These are phyloP conservation scores for Cercospora zeina DNA, from an alignment of 2,329 filamentous ascomycete species.

Conservation along the genomic window DNA sequence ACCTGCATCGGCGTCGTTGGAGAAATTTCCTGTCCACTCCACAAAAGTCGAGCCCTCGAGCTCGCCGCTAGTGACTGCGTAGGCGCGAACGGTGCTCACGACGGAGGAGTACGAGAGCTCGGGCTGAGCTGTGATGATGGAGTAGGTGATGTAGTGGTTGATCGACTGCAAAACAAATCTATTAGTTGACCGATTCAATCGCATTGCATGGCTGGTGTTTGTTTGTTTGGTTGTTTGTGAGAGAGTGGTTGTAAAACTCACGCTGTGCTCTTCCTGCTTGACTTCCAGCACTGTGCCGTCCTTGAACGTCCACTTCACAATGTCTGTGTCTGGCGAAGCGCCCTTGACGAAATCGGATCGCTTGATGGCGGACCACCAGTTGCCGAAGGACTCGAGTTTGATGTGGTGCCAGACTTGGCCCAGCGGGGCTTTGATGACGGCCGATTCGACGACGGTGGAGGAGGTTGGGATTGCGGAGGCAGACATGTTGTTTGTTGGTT, in stretches of 20 bases:
- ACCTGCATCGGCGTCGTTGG: constrained; percentile 69
- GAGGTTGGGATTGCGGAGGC: constrained; percentile 62
- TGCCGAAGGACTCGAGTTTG: constrained; percentile 69
- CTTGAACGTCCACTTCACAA: constrained; percentile 66
- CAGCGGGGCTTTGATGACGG: constrained; percentile 67
- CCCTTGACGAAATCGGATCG: constrained; percentile 64
- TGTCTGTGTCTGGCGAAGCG: constrained; percentile 47
- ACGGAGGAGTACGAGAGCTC: constrained; percentile 66
- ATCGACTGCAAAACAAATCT: constrained; percentile 58
- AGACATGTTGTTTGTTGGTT: constrained; percentile 24
- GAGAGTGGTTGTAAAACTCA: constrained; percentile 48
- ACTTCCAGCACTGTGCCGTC: constrained; percentile 68
- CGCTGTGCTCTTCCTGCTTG: constrained; percentile 74
- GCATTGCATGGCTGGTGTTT: neutral
- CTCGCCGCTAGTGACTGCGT: constrained; percentile 66
- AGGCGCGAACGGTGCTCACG: constrained; percentile 66
- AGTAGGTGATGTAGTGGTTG: constrained; percentile 75
- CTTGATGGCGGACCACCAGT: constrained; percentile 65
- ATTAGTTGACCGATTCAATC: neutral
- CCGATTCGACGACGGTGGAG: constrained; percentile 65
- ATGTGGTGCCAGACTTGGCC: constrained; percentile 70
- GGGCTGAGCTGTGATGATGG: constrained; percentile 66
- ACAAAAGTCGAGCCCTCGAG: constrained; percentile 66
- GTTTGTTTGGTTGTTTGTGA: no score
- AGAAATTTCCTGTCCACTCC: constrained; percentile 68